A percentile compares a stretch with the other conserved stretches of the same genome.
These are phyloP conservation scores for Ceratocystis variospora DNA, from an alignment of 2,329 filamentous ascomycete species.

Conservation along the genomic window DNA sequence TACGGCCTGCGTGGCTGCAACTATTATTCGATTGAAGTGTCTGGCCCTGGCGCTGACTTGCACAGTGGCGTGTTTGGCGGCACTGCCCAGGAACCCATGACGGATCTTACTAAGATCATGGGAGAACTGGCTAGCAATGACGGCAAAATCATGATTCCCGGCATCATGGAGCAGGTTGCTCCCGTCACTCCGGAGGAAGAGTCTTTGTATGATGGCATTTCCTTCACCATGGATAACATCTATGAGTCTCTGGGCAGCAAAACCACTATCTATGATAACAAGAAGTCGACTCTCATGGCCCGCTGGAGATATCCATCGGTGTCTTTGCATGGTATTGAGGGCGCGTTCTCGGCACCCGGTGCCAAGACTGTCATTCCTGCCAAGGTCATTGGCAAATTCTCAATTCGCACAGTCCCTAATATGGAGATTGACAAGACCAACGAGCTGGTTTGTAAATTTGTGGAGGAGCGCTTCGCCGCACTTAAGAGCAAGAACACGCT, in stretches of 20 bases:
- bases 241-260: slow-evolving; percentile 81
- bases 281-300: slow-evolving; percentile 86
- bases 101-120: slow-evolving; percentile 73
- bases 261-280: slow-evolving; percentile 75
- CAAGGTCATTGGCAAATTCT: slow-evolving; percentile 97
- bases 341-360: slow-evolving; percentile 81
- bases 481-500: slow-evolving; percentile 85
- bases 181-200: slow-evolving; percentile 78
- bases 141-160: slow-evolving; percentile 89
- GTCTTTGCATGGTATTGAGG: slow-evolving; percentile 87
- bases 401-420: slow-evolving; percentile 89
- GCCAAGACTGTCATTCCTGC: slow-evolving; percentile 98
- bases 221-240: slow-evolving; percentile 92
- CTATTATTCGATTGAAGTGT: slow-evolving; percentile 89
- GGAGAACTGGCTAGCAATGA: slow-evolving; percentile 73
- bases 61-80: slow-evolving; percentile 97
- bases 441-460: slow-evolving; percentile 66
- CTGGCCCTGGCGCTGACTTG: slow-evolving; percentile 80
- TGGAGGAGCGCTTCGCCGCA: slow-evolving; percentile 73
- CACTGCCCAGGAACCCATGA: slow-evolving; percentile 96
- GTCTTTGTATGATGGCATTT: slow-evolving; percentile 73
- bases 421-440: slow-evolving; percentile 93
- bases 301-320: slow-evolving; percentile 92
- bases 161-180: slow-evolving; percentile 84
- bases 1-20: slow-evolving; percentile 96